Conservation (phyloP, 2,329 filamentous ascomycete species). For the Alternaria dauci region DNA sequence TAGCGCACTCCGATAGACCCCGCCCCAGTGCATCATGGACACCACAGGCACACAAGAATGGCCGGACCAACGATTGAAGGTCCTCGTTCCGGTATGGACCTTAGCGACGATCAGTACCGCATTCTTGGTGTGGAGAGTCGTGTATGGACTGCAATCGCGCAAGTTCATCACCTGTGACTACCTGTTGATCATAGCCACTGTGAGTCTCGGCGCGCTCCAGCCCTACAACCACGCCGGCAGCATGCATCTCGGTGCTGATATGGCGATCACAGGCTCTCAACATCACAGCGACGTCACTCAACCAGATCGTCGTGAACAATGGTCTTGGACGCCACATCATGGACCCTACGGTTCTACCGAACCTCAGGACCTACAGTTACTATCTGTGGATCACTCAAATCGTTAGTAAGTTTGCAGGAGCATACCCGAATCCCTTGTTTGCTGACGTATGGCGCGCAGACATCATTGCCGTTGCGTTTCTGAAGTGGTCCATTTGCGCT, state of each 20-base stretch:
- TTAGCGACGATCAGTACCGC: conserved; percentile 30
- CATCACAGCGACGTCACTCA: conserved; percentile 22
- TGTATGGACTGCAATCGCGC: conserved; percentile 31
- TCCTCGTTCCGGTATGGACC: conserved; percentile 30
- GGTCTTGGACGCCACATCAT: conserved; percentile 36
- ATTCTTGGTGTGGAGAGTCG: conserved; percentile 37
- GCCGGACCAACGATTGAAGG: conserved; percentile 32
- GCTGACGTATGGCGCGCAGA: conserved; percentile 10
- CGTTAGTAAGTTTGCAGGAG: conserved; percentile 19
- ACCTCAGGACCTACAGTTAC: conserved; percentile 30
- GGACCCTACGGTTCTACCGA: conserved; percentile 30
- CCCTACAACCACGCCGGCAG: neutral
- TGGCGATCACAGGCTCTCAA: conserved; percentile 23
- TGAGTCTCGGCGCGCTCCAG: conserved; percentile 20
- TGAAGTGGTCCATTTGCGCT: conserved; percentile 44
- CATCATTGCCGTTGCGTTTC: conserved; percentile 38
- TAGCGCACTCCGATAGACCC: neutral
- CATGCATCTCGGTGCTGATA: conserved; percentile 10
- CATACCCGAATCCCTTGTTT: neutral
- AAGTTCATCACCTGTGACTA: conserved; percentile 38
- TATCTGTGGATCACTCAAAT: conserved; percentile 37
- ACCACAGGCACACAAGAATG: conserved; percentile 28
- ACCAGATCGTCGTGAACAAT: conserved; percentile 25
- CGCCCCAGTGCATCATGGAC: conserved; percentile 18
- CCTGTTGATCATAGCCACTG: conserved; percentile 37